These are phyloP conservation scores for Zasmidium citrigriseum DNA, from an alignment of 2,329 filamentous ascomycete genomes.

Conservation along the genomic window DNA sequence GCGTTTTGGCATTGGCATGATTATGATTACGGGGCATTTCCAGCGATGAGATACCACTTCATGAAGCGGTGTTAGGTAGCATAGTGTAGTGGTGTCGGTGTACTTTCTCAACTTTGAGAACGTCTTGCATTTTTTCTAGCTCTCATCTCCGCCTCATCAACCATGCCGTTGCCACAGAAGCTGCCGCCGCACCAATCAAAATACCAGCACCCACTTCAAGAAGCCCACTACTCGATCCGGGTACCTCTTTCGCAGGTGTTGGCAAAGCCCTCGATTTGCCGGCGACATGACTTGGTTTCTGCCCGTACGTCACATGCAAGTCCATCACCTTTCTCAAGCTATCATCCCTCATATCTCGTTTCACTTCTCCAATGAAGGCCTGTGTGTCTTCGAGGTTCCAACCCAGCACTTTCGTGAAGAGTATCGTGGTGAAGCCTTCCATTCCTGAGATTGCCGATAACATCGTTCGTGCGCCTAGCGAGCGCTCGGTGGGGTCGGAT, in stretches of 20 bases:
- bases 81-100: too few species aligned
- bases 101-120: neutral
- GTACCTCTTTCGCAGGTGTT: neutral
- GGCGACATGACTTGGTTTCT: constrained; percentile 14
- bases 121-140: neutral
- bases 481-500: constrained; percentile 18
- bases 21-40: neutral
- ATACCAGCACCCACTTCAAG: neutral
- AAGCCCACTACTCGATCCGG: neutral
- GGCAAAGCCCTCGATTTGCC: neutral
- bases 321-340: constrained; percentile 21
- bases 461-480: constrained; percentile 26
- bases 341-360: constrained; percentile 21
- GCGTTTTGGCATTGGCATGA: neutral
- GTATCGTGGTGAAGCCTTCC: constrained; percentile 30
- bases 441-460: constrained; percentile 30
- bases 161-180: neutral
- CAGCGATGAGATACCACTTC: neutral
- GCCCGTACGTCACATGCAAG: constrained; percentile 19
- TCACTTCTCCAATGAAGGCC: constrained; percentile 19
- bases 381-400: constrained; percentile 29
- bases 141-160: neutral
- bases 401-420: constrained; percentile 30
- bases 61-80: neutral
- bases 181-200: neutral